Evolutionary conservation across 2,329 filamentous ascomycete species (phyloP), one percentile per base, ranked within the genome.

Genomic region (Didymella pinodella): DNA sequence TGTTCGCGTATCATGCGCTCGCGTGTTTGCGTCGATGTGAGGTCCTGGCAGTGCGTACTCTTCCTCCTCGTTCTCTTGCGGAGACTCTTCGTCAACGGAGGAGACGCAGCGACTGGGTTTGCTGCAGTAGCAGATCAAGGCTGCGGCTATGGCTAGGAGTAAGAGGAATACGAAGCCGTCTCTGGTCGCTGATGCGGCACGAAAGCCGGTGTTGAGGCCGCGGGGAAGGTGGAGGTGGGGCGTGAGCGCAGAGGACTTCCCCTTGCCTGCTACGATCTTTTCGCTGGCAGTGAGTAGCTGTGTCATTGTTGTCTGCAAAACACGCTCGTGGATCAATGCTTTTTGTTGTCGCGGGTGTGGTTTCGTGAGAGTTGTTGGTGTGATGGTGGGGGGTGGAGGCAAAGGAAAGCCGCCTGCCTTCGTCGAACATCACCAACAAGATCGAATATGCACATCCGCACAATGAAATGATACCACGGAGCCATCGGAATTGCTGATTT

Each of bases 21-120:
- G 31, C 12, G 46, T 50, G 53, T 40, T 46, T 46, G 31, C 25
- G n/a, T 38, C 22, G 46, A 50, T 32, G n/a, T 50, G 46, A 45
- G 46, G 40, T 36, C 31, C 40, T 46, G 40, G 31, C 12, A 49
- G 53, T 25, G 53, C 40, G 28, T 34, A 40, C 38, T 40, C 26
- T 8, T 45, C 6, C 7, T 38, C 34, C 12, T 48, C 36, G 31
- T 22, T 36, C 8, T 40, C 47, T 32, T 25, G 52, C 36, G 16
- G 45, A 41, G 53, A 22, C 31, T 55, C 46, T 36, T 45, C 38
- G 7, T 49, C 38, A 10, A 22, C 29, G 20, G 3, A 22, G 20
- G 25, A 16, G 1, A 3, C 29, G 11, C 31, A 22, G 12, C 16
- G 7, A 38, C 7, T 12, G 29, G 25, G 53, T 38, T 36, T 34